phyloP scores from a whole-genome alignment of 164 flowering plant genomes.

The Aristolochia californica region DNA sequence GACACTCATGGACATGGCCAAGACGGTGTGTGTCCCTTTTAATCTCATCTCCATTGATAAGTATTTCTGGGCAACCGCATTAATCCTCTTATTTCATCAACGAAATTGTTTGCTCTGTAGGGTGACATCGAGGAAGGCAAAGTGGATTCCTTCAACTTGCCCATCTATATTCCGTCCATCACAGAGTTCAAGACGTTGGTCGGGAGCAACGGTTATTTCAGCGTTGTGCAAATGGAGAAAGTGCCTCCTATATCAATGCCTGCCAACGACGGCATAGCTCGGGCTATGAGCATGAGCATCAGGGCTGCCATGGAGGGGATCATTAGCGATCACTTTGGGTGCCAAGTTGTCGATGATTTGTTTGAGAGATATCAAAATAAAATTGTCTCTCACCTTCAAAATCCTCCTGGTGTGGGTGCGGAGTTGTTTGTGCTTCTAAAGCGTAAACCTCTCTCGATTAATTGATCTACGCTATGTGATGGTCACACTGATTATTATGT shows the following conservation, averaged over 20 bases:
- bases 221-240: no score
- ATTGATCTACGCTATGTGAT: neutral
- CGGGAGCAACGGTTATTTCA: no score
- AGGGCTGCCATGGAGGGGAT: neutral
- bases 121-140: conserved; percentile 9
- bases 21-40: neutral
- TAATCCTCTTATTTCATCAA: no score
- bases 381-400: neutral
- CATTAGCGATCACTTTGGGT: neutral
- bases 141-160: conserved; percentile 19
- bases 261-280: neutral
- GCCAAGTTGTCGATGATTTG: neutral
- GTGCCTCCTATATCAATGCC: no score
- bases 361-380: neutral
- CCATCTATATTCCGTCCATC: conserved; percentile 7
- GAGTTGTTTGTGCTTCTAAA: neutral
- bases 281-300: neutral
- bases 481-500: no score
- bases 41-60: no score
- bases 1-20: neutral
- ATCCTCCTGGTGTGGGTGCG: neutral
- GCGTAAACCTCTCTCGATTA: no score
- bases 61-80: no score
- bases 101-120: no score
- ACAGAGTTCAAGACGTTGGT: no score